Percentiles rank a stretch among this genome's conserved stretches.
Evolutionary conservation across 1,139 yeast species (phyloP).

Genomic region (Pichia norvegensis): DNA sequence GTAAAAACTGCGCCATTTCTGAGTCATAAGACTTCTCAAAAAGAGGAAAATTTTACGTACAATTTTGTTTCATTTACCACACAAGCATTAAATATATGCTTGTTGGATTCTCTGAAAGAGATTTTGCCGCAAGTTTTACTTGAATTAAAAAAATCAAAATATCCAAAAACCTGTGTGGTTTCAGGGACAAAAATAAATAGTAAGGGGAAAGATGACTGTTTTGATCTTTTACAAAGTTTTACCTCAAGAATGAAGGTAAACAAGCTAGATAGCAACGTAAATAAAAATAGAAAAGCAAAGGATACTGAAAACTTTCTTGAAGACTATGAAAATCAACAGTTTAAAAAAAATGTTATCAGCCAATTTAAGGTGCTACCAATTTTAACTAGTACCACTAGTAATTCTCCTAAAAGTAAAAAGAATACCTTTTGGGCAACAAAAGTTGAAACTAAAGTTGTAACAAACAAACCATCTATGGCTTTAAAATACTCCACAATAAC

Average conservation of each 20-base stretch:
- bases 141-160: not conserved
- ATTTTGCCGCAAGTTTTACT: not conserved
- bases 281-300: not conserved
- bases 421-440: no score
- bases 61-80: not conserved
- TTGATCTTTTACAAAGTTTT: not conserved
- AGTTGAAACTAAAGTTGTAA: no score
- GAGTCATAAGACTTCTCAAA: not conserved
- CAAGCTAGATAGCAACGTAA: not conserved
- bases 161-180: not conserved
- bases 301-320: not conserved
- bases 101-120: not conserved
- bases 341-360: no score
- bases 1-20: not conserved
- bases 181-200: not conserved
- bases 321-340: not conserved
- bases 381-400: not conserved
- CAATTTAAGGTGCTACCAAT: no score
- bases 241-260: not conserved
- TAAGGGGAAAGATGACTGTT: not conserved
- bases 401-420: no score
- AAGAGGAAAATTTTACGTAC: not conserved
- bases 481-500: no score
- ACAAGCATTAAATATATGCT: not conserved
- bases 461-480: no score